A percentile compares a stretch with the other conserved stretches of the same genome.
These are phyloP conservation scores for Populus davidiana DNA, from an alignment of 345 rosid species.

Conservation along the genomic window DNA sequence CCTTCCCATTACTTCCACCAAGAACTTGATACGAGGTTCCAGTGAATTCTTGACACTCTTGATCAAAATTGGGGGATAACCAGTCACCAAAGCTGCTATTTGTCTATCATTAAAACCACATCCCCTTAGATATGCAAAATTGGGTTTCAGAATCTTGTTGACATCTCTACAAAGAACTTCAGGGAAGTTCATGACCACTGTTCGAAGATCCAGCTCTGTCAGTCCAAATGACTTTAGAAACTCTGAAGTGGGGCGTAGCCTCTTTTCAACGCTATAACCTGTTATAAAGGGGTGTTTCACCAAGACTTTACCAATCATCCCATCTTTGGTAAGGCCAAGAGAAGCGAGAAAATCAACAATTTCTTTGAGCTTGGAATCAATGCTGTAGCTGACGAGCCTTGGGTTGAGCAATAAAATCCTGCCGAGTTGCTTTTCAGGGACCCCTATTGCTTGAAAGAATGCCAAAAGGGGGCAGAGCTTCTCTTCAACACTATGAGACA, in stretches of 20 bases:
- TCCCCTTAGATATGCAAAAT: conserved; percentile 39
- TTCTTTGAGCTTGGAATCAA: conserved; percentile 54
- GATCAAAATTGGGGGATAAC: conserved; percentile 61
- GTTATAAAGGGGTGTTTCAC: conserved; percentile 63
- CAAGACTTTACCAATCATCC: conserved; percentile 63
- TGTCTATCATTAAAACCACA: conserved; percentile 56
- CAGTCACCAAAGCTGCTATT: conserved; percentile 53
- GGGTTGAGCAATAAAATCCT: conserved; percentile 66
- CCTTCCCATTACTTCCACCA: conserved; percentile 70
- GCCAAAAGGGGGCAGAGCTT: conserved; percentile 83
- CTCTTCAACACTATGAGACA: conserved; percentile 76
- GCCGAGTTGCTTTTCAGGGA: conserved; percentile 70
- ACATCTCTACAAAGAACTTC: conserved; percentile 71
- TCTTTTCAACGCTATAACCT: conserved; percentile 64
- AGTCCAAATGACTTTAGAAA: conserved; percentile 60
- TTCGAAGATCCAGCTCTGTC: conserved; percentile 43
- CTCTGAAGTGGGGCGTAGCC: conserved; percentile 56
- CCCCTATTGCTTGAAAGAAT: conserved; percentile 70
- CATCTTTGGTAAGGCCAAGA: conserved; percentile 56
- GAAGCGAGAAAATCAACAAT: conserved; percentile 55
- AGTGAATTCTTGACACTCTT: conserved; percentile 67
- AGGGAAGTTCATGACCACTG: conserved; percentile 52
- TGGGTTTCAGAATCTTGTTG: conserved; percentile 52
- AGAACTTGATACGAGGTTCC: conserved; percentile 64
- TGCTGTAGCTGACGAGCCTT: conserved; percentile 73